Base-by-base conservation (phyloP, 1,284 basidiomycete species). In the Testicularia cyperi region DNA sequence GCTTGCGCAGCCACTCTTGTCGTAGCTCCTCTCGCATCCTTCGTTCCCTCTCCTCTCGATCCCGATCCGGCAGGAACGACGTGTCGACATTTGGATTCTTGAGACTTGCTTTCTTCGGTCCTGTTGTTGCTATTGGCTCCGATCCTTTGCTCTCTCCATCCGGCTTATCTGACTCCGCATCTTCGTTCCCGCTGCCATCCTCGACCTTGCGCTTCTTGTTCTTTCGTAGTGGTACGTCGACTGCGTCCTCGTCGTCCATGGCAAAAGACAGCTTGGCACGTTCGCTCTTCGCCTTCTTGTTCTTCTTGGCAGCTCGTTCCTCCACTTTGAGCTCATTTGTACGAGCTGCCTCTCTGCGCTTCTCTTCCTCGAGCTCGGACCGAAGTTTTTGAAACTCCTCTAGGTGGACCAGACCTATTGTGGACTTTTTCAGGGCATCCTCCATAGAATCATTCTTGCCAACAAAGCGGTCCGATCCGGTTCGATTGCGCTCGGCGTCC, bases 71-170 rank as follows among this genome's bases (percentile, higher is more conserved):
- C 7, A 99, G 82, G 80, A 99, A 99, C 2, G 92, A 96, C 0
- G 95, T 99, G 75, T 98, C 95, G 26, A 97, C 94, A 38, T 86
- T 82, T 0, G 95, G 95, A 68, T 98, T 97, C 81, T 98, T 98
- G 71, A 87, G 54, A 18, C 49, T 60, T 15, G 84, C 79, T 43
- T 85, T 84, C 78, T 92, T 92, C 19, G 34, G 27, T 15, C 42
- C 14, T 21, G 23, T 18, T 18, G 13, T 26, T 15, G 14, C 16
- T n/a, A n/a, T 38, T 6, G 44, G 31, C 6, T n/a, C 26, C 4
- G 33, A n/a, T 16, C 23, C 26, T 21, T 16, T 27, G 5, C 38
- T 43, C 6, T 33, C 34, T n/a, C n/a, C n/a, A n/a, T n/a, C n/a
- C n/a, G n/a, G n/a, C n/a, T n/a, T n/a, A n/a, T n/a, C n/a, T n/a